Base-by-base conservation (phyloP, 805 yeast species). In the Scheffersomyces coipomensis region DNA sequence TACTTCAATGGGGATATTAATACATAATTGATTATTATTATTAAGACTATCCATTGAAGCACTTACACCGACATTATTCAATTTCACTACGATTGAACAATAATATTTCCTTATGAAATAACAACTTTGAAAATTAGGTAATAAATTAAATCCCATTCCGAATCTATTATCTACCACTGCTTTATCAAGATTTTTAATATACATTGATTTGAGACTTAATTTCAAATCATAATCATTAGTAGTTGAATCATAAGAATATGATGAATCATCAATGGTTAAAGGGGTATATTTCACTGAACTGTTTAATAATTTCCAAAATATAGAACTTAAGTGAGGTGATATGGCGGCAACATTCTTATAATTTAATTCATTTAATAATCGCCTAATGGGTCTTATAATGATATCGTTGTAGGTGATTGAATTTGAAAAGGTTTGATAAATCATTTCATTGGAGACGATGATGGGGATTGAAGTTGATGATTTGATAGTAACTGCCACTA, bases 51-150 rank as follows among this genome's bases (percentile, higher is more conserved):
- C n/a, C n/a, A n/a, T n/a, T n/a, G n/a, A n/a, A n/a, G n/a, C n/a
- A n/a, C n/a, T n/a, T n/a, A n/a, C n/a, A n/a, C n/a, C n/a, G n/a
- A n/a, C n/a, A n/a, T n/a, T n/a, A 19, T 11, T 21, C 32, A 42
- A 25, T 3, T 32, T 33, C 15, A 38, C n/a, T n/a, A n/a, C n/a
- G n/a, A n/a, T n/a, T n/a, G n/a, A n/a, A n/a, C n/a, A 22, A 23
- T 33, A 44, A 25, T 41, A 44, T 23, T 33, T 12, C 19, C 43
- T 30, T 8, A 35, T 24, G 13, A 34, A 21, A 31, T 42, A 22
- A 25, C 43, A 38, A 23, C 19, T 34, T 36, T 44, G 45, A 17
- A 44, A 44, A 22, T 30, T 40, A 5, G 47, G 47, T 2, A 29
- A 18, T 3, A 44, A 25, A 31, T 34, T 40, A 30, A 40, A 37